Evolutionary conservation across 148 eudicot genomes (phyloP).

Genomic region (Vaccinium vitisidaea): DNA sequence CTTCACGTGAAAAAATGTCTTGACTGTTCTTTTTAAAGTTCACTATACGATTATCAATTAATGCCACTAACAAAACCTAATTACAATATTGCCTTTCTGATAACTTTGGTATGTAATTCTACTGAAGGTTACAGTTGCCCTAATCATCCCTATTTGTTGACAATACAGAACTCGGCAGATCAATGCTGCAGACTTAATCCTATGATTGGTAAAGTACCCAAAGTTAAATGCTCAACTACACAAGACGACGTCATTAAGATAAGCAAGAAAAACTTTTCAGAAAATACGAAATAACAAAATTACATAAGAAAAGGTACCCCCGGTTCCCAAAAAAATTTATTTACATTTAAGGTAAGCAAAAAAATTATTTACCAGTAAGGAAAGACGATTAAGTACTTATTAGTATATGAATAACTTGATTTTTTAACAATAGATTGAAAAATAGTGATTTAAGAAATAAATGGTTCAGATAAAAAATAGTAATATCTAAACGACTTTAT

Average conservation of each 20-base stretch:
- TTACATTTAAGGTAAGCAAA: not conserved
- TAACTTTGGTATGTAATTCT: not conserved
- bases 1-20: not conserved
- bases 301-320: not conserved
- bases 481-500: no score
- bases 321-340: not conserved
- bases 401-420: not conserved
- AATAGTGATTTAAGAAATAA: not conserved
- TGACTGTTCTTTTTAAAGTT: not conserved
- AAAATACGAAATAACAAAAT: not conserved
- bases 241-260: not conserved
- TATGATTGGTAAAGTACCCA: not conserved
- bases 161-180: not conserved
- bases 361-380: not conserved
- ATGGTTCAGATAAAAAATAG: no score
- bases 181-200: not conserved
- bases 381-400: not conserved
- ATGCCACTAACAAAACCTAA: not conserved
- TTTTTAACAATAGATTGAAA: not conserved
- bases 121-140: not conserved
- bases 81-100: not conserved
- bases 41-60: not conserved
- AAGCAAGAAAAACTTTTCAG: not conserved
- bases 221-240: not conserved
- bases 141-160: conserved; percentile 1